Conservation (phyloP, 1,139 yeast species). For the Entelexis paramagnoliae region DNA sequence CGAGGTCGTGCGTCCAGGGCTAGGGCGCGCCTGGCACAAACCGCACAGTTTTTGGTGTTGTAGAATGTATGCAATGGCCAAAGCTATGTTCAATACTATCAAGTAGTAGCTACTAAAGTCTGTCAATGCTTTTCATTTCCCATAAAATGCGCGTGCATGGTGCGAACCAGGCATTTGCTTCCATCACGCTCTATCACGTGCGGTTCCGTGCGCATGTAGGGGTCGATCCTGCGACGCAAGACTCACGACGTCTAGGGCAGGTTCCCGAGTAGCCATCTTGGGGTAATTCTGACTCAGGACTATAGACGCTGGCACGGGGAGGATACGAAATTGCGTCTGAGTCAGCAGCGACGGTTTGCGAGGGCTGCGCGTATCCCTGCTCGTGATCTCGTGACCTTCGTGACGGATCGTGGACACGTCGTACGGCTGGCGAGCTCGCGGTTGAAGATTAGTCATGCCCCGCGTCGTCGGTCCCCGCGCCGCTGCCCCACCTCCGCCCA, state of each 20-base stretch:
- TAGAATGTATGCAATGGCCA: conserved; percentile 16
- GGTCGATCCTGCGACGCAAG: neutral
- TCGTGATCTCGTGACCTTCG: too few species aligned
- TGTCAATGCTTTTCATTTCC: neutral
- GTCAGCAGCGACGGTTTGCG: neutral
- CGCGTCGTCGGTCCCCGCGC: too few species aligned
- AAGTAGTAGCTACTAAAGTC: conserved; percentile 10
- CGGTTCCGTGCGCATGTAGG: conserved; percentile 1
- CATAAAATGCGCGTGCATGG: neutral
- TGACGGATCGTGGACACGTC: too few species aligned
- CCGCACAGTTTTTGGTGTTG: neutral
- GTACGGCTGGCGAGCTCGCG: neutral
- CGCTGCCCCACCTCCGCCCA: too few species aligned
- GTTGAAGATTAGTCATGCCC: too few species aligned
- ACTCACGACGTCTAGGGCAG: neutral
- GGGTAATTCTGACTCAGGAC: neutral
- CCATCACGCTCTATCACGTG: neutral
- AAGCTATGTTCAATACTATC: conserved; percentile 9
- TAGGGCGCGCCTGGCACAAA: neutral
- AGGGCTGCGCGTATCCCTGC: too few species aligned
- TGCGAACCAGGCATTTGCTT: neutral
- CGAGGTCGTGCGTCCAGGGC: conserved; percentile 6
- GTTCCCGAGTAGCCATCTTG: neutral
- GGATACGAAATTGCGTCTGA: neutral
- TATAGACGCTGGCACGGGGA: neutral